Base-by-base conservation (phyloP, 164 flowering plant genomes). In the Akebia trifoliata region DNA sequence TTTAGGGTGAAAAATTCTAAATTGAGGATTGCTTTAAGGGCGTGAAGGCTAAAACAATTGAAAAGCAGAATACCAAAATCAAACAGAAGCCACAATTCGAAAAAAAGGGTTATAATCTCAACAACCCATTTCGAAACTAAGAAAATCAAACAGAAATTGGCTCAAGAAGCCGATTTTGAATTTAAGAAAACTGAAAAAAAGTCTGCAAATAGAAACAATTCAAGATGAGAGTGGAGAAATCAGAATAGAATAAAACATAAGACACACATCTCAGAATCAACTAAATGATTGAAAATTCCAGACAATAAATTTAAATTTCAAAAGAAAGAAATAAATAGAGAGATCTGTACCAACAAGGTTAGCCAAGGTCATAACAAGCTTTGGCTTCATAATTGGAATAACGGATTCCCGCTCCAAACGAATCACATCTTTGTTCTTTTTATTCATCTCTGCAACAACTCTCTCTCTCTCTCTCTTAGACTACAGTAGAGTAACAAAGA, bases 331-430 rank as follows among this genome's bases (percentile, higher is more conserved):
- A 8, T 4, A 37, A 12, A 37, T 1, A 18, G n/a, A 8, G 25
- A 8, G 12, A 43, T 21, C n/a, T 12, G 4, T 68, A 92, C 98
- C 95, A 39, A 93, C 85, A 62, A 85, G 91, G 42, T 85, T 78
- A 70, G 94, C 91, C 71, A 93, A 61, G 51, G 80, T 74, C 87
- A 82, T 77, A 35, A 81, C 71, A 39, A 87, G 76, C 74, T 68
- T 85, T 1, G 96, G 96, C 70, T 85, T 87, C 47, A 81, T 57
- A 62, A 85, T 58, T 7, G 90, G 84, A 63, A 85, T 78, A 4
- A 87, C 96, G 0, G 96, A 79, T 63, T 87, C 96, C 28, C 83
- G 71, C 74, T 87, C 92, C 67, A 87, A 62, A 20, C 83, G 74
- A 9, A 87, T 83, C 25, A 81, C 71, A 30, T 85, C 96, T 54